A percentile compares a stretch with the other conserved stretches of the same genome.
These are phyloP conservation scores for Polyplosphaeria fusca DNA, from an alignment of 495 filamentous ascomycete species.

Conservation along the genomic window DNA sequence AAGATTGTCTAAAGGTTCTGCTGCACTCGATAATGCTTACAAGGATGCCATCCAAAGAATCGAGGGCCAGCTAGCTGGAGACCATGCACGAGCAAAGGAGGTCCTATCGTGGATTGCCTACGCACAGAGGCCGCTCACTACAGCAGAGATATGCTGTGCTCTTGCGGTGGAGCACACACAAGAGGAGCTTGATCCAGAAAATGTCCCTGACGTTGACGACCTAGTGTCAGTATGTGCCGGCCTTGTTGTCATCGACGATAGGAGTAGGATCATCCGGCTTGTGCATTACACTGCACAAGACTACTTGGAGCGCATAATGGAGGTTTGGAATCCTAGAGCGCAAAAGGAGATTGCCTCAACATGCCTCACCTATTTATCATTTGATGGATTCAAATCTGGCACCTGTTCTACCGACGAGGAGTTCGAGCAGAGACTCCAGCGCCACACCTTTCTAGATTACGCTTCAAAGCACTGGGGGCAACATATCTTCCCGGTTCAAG, in stretches of 20 bases:
- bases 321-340: background rate
- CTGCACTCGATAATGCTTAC: constrained; percentile 39
- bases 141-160: constrained; percentile 49
- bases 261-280: constrained; percentile 49
- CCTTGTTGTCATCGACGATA: constrained; percentile 49
- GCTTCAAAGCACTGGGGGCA: background rate
- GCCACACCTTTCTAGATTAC: background rate
- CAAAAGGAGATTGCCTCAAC: background rate
- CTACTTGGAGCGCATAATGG: constrained; percentile 8
- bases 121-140: constrained; percentile 43
- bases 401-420: background rate
- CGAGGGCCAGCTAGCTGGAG: constrained; percentile 34
- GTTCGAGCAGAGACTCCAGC: background rate
- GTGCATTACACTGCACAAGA: constrained; percentile 45
- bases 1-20: background rate
- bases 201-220: constrained; percentile 41
- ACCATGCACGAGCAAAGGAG: constrained; percentile 37
- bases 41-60: constrained; percentile 47
- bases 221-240: constrained; percentile 52
- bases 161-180: constrained; percentile 42
- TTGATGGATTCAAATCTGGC: constrained; percentile 1
- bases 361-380: constrained; percentile 5
- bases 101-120: constrained; percentile 49
- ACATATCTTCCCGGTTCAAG: background rate
- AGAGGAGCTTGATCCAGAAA: constrained; percentile 41